Conservation (phyloP, 805 yeast species). For the Candida ponderosae region DNA sequence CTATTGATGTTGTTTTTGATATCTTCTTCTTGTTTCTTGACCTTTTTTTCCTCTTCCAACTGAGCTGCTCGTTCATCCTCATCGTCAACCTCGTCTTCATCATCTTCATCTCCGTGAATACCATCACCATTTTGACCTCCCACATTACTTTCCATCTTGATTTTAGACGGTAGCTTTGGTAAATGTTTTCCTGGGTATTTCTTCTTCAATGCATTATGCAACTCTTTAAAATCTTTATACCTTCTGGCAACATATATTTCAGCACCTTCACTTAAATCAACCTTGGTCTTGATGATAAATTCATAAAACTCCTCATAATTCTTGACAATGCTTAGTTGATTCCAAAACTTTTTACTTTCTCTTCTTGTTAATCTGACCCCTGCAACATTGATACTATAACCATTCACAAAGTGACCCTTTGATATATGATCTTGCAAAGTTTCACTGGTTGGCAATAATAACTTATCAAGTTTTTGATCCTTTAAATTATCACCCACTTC, state of each 20-base stretch:
- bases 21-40: conserved; percentile 13
- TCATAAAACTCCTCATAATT: conserved; percentile 16
- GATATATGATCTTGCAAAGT: conserved; percentile 24
- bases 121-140: conserved; percentile 1
- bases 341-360: conserved; percentile 21
- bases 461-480: conserved; percentile 23
- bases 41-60: conserved; percentile 4
- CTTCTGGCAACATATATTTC: conserved; percentile 38
- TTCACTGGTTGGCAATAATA: conserved; percentile 34
- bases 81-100: conserved; percentile 12
- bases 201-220: conserved; percentile 44
- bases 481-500: conserved; percentile 19
- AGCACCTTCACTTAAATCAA: conserved; percentile 14
- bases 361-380: conserved; percentile 45
- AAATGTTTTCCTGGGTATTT: conserved; percentile 65
- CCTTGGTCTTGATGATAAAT: conserved; percentile 13
- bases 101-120: conserved; percentile 7
- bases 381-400: conserved; percentile 55
- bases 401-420: conserved; percentile 35
- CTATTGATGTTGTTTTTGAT: conserved; percentile 11
- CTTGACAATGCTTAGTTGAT: conserved; percentile 12
- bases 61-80: conserved; percentile 12
- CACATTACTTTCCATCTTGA: conserved; percentile 28
- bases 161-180: conserved; percentile 51
- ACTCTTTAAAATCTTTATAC: conserved; percentile 58